These are phyloP conservation scores for Citeromyces siamensis DNA, from an alignment of 1,139 yeast species.

Conservation along the genomic window DNA sequence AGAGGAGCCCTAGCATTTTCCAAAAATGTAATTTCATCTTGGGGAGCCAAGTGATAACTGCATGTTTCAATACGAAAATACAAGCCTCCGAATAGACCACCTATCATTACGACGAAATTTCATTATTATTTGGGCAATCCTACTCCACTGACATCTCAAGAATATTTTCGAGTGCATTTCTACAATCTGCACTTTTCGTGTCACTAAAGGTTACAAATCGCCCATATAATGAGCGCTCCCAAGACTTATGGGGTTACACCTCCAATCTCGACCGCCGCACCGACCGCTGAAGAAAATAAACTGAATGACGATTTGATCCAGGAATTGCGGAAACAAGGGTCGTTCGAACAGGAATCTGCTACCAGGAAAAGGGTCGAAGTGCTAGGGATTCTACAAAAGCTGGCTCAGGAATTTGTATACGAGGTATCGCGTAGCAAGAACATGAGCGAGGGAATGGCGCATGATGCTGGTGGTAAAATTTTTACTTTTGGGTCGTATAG, in stretches of 20 bases:
- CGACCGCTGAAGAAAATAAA: conserved; percentile 67
- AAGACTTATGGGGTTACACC: conserved; percentile 68
- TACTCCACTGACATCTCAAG: too few relatives aligned
- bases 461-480: conserved; percentile 93
- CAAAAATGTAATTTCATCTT: too few relatives aligned
- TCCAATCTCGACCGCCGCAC: conserved; percentile 75
- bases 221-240: conserved; percentile 1
- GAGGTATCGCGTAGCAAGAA: conserved; percentile 68
- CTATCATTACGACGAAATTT: too few relatives aligned
- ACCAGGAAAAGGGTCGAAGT: conserved; percentile 73
- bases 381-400: conserved; percentile 51
- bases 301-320: conserved; percentile 66
- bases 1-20: too few relatives aligned
- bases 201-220: too few relatives aligned
- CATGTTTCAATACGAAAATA: too few relatives aligned
- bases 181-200: too few relatives aligned
- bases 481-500: conserved; percentile 93
- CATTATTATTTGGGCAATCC: too few relatives aligned
- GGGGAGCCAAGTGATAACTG: too few relatives aligned
- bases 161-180: too few relatives aligned
- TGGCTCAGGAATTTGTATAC: conserved; percentile 74
- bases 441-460: conserved; percentile 97
- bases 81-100: too few relatives aligned
- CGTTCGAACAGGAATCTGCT: conserved; percentile 79
- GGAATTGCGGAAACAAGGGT: conserved; percentile 74